Evolutionary conservation across 129 eudicot genomes (phyloP), one percentile per base, ranked within the genome.

Genomic region (Erigeron canadensis): DNA sequence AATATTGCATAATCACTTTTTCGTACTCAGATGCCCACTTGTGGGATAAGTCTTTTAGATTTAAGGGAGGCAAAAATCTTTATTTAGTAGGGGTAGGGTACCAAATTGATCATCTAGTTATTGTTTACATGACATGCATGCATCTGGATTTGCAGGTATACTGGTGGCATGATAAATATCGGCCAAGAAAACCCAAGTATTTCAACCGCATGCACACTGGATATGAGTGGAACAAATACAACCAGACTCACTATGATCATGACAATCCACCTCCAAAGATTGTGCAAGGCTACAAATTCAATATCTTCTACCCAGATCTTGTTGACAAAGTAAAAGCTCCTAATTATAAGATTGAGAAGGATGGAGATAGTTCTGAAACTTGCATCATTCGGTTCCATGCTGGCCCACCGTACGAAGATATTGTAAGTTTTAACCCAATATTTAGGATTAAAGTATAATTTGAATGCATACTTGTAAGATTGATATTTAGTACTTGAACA

Each of bases 131-230:
- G 62, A 51, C 61, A 22, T 56, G 39, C 53, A 54, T 69, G 40
- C 15, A 38, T 69, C 56, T 70, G 65, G 16, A 63, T 67, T 51
- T 76, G 15, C 95, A 92, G 96, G 98, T 89, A 46, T 94, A 94
- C 77, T 89, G 98, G 98, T 94, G 96, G 93, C 98, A 94, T 77
- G 98, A 94, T 80, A 94, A 89, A 67, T 94, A 94, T 67, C 89
- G 96, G 1, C 98, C 98, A 5, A 82, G 98, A 70, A 94, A 94
- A 77, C 98, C 98, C 0, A 94, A 94, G 75, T 94, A 94, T 68
- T 89, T 87, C 71, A 89, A 94, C 73, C 87, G 98, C 16, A 97
- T 94, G 64, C 98, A 94, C 78, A 89, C 98, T 50, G 98, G 98
- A 40, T 94, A 94, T 37, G 98, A 94, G 76, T 94, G 98, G 98